These are phyloP conservation scores for Pseudognaphalium luteoalbum DNA, from an alignment of 129 eudicot species.

Conservation along the genomic window DNA sequence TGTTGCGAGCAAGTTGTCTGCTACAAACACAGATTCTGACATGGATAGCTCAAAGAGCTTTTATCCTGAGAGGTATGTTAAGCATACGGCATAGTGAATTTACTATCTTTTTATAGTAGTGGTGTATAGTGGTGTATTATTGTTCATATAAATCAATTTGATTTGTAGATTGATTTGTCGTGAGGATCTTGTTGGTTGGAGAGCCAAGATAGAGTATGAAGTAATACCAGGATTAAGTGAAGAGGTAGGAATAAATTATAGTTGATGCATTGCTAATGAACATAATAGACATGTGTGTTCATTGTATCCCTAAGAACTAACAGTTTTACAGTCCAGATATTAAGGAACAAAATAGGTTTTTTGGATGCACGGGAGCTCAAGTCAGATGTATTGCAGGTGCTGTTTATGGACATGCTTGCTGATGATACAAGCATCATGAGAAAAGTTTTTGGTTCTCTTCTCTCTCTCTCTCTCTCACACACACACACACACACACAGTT, in stretches of 20 bases:
- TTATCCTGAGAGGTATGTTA: slow-evolving; percentile 76
- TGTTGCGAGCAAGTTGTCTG: slow-evolving; percentile 64
- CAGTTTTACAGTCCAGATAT: slow-evolving; percentile 93
- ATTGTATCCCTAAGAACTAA: slow-evolving; percentile 45
- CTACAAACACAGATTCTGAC: slow-evolving; percentile 26
- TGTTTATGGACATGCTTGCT: slow-evolving; percentile 64
- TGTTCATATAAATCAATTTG: slow-evolving; percentile 6
- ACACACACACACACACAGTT: too few relatives aligned
- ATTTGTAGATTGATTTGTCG: slow-evolving; percentile 66
- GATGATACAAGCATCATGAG: slow-evolving; percentile 71
- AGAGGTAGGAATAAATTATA: slow-evolving; percentile 59
- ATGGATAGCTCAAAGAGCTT: slow-evolving; percentile 37
- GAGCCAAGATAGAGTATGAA: slow-evolving; percentile 78
- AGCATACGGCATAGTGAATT: not conserved
- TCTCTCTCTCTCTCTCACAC: slow-evolving; percentile 26
- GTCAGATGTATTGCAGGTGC: slow-evolving; percentile 55
- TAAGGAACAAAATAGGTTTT: slow-evolving; percentile 76
- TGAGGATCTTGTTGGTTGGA: slow-evolving; percentile 85
- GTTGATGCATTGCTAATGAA: not conserved
- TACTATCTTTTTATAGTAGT: not conserved
- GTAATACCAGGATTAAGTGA: slow-evolving; percentile 54
- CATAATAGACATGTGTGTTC: not conserved
- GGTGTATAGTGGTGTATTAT: not conserved
- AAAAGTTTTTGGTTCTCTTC: slow-evolving; percentile 79
- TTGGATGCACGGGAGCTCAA: slow-evolving; percentile 80